Conservation (phyloP, 1,284 basidiomycete genomes). For the Cutaneotrichosporon dermatis region DNA sequence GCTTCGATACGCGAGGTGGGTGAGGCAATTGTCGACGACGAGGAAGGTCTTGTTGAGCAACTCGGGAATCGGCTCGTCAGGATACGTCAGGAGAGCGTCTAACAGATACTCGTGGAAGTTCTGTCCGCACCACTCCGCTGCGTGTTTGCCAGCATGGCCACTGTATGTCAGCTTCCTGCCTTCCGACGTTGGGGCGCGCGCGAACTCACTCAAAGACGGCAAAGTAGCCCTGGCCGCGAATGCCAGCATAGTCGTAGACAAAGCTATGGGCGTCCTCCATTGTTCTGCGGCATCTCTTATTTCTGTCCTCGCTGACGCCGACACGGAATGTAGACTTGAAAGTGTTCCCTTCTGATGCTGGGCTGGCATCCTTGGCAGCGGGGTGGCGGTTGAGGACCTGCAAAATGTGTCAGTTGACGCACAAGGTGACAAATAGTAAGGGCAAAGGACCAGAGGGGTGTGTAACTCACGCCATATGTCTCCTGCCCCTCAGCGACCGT, state of each 20-base stretch:
- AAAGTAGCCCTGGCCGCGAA: slow-evolving; percentile 94
- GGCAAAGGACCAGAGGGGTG: no score
- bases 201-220: slow-evolving; percentile 76
- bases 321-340: slow-evolving; percentile 61
- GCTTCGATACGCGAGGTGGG: slow-evolving; percentile 74
- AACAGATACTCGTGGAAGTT: slow-evolving; percentile 76
- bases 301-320: slow-evolving; percentile 79
- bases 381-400: slow-evolving; percentile 50
- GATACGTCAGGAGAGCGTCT: slow-evolving; percentile 44
- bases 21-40: slow-evolving; percentile 76
- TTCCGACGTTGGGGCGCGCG: no score
- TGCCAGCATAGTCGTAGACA: slow-evolving; percentile 83
- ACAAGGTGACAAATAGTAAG: neutral
- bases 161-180: slow-evolving; percentile 20
- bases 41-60: slow-evolving; percentile 91
- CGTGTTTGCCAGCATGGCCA: slow-evolving; percentile 96
- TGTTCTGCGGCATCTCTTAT: slow-evolving; percentile 78
- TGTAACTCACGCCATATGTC: slow-evolving; percentile 64
- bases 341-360: neutral
- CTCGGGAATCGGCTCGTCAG: slow-evolving; percentile 67
- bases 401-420: neutral
- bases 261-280: slow-evolving; percentile 99
- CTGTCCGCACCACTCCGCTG: slow-evolving; percentile 96
- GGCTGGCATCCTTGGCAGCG: neutral
- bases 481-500: slow-evolving; percentile 65